Evolutionary conservation across 352 stramenopile genomes (phyloP), one percentile per base, ranked within the genome.

Genomic region (Phytopythium cucurbitacearum): DNA sequence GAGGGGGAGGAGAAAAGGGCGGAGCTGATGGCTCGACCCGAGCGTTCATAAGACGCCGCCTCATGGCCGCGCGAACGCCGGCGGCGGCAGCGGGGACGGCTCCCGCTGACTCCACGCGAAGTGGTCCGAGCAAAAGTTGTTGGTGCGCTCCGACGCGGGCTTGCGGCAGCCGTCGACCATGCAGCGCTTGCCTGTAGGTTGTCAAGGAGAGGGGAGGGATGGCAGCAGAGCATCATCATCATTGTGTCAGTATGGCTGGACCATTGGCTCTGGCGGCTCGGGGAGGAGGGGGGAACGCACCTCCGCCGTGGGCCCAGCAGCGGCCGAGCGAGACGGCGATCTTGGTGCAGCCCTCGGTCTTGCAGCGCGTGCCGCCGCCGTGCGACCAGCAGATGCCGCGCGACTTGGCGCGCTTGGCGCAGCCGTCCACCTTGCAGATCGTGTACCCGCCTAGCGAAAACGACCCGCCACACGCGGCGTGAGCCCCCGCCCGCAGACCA

Each of bases 361-460:
- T 79, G 57, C 74, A 85, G 42, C 67, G 66, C 16, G 48, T 64
- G 28, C 50, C 54, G 10, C 60, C 56, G 45, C 48, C 48, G 45
- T 61, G 56, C 9, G 50, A 65, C 52, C 56, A 69, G 42, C 61
- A 62, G 34, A 62, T 59, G 15, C 55, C 54, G 3, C 50, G 44
- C 33, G 54, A 60, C 45, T 67, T 71, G 48, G 58, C 52, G n/a
- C 64, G 21, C 47, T 90, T 90, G 33, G 84, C 70, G 36, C 80
- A 91, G 12, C 69, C 73, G 6, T 68, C 57, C 51, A 89, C 64
- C 12, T 73, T 89, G 61, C 83, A 93, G 53, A 88, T 83, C 11
- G 71, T 89, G n/a, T 76, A 93, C 9, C 82, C 80, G 37, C 80
- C 12, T 15, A 12, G 40, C 11, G 12, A 44, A 7, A 15, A 28